Evolutionary conservation across 441 rosid species (phyloP), one percentile per base, ranked within the genome.

Genomic region (Eruca vesicaria): DNA sequence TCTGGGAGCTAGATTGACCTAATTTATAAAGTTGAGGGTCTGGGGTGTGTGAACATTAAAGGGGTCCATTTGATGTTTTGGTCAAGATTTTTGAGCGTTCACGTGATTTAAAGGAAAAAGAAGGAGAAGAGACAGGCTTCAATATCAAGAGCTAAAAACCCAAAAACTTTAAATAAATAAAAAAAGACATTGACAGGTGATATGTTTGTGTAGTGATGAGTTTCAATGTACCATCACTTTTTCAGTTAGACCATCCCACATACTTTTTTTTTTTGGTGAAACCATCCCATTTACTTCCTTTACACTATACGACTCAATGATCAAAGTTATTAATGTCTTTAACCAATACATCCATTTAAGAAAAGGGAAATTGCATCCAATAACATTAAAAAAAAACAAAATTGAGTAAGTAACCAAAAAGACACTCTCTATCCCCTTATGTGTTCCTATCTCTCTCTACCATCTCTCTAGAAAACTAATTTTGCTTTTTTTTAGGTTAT

Each of bases 121-220:
- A 14, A 48, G 9, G 61, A 65, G 69, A 60, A 77, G 77, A 77
- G 63, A 58, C 80, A 66, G 14, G 69, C 77, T 77, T 77, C 69
- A 60, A 66, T 72, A 32, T 60, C 41, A 77, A 72, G 65, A 72
- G 77, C 77, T 60, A 71, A 60, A 66, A 62, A 48, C 68, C 68
- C 76, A 59, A 71, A 66, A 56, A 65, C 67, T 76, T 69, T 7
- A 26, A 21, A 21, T 12, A 57, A 57, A 56, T 71, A 28, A 71
- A 66, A 71, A 66, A 41, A 77, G 64, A 71, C 76, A 59, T 58
- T 77, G 80, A 71, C 72, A 65, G 52, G 72, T 59, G 80, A 60
- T 60, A 20, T 60, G 77, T 77, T 66, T 77, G 58, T 50, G 15
- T 71, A 71, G 76, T 77, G 80, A 71, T 65, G 72, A 66, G 77